Evolutionary conservation across 2,329 filamentous ascomycete genomes (phyloP).

Genomic region (Aspergillus sp.): DNA sequence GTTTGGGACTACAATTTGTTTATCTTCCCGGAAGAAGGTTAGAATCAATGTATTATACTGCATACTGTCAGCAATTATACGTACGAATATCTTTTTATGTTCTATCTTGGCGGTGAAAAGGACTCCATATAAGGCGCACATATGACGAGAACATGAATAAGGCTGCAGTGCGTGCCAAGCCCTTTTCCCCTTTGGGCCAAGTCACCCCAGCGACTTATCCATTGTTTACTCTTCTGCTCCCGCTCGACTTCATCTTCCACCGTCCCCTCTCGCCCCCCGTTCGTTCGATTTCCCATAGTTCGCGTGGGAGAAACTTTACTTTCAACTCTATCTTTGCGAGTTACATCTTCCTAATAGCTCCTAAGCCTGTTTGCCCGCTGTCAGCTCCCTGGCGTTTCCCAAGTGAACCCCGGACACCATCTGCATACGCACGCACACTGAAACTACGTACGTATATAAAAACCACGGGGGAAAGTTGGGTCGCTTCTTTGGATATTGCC

Average conservation of each 20-base stretch:
- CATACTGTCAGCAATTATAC: not conserved
- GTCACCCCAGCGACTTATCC: slow-evolving; percentile 24
- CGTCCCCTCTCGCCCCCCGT: not conserved
- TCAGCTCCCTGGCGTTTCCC: slow-evolving; percentile 10
- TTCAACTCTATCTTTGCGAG: too few species aligned
- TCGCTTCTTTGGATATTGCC: not conserved
- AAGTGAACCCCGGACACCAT: slow-evolving; percentile 12
- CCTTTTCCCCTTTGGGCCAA: slow-evolving; percentile 15
- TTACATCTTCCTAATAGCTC: too few species aligned
- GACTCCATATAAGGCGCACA: too few species aligned
- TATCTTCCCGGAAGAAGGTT: not conserved
- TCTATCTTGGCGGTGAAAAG: not conserved
- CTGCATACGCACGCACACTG: slow-evolving; percentile 16
- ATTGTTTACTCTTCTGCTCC: slow-evolving; percentile 18
- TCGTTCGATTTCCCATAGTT: not conserved
- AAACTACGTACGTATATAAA: slow-evolving; percentile 11
- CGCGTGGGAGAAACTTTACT: too few species aligned
- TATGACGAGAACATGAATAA: not conserved
- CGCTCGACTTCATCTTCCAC: not conserved
- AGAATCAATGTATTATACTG: slow-evolving; percentile 3
- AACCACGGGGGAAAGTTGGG: not conserved
- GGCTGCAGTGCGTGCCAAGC: slow-evolving; percentile 6
- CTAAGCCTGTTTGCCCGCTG: not conserved
- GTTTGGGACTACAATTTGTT: not conserved
- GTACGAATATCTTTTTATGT: not conserved